Evolutionary conservation across 371 early-diverging fungal genomes (phyloP).

Genomic region (Syncephalastrum contaminatum): DNA sequence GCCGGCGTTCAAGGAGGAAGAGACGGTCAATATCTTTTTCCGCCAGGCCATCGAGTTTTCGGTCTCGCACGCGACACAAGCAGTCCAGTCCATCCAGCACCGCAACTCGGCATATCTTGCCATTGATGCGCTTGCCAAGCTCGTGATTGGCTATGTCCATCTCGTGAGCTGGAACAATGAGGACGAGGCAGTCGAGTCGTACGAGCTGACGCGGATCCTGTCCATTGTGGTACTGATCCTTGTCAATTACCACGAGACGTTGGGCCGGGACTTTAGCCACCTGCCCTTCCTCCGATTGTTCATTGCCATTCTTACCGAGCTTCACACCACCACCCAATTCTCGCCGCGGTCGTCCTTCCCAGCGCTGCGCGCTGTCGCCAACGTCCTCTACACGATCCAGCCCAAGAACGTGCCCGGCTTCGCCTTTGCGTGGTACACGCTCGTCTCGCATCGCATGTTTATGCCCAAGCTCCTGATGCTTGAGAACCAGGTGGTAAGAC

Average conservation of each 20-base stretch:
- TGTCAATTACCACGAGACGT: conserved; percentile 82
- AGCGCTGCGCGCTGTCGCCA: conserved; percentile 71
- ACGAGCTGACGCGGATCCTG: conserved; percentile 71
- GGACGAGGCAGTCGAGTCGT: conserved; percentile 3
- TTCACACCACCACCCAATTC: conserved; percentile 68
- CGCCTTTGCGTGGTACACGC: conserved; percentile 94
- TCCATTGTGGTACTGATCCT: conserved; percentile 83
- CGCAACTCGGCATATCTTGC: conserved; percentile 65
- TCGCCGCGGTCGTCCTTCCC: conserved; percentile 72
- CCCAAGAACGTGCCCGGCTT: conserved; percentile 94
- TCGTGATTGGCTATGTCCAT: conserved; percentile 65
- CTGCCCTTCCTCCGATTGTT: conserved; percentile 91
- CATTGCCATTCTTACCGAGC: conserved; percentile 79
- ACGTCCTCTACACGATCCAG: conserved; percentile 80
- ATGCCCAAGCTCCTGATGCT: conserved; percentile 85
- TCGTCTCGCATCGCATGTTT: conserved; percentile 90
- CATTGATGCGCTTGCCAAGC: conserved; percentile 82
- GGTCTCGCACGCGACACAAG: conserved; percentile 63
- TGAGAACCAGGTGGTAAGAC: conserved; percentile 65
- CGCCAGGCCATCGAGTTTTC: conserved; percentile 84
- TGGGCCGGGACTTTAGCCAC: conserved; percentile 83
- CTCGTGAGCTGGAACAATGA: conserved; percentile 9
- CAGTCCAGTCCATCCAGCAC: conserved; percentile 8
- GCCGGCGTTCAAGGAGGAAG: conserved; percentile 73
- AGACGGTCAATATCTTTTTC: conserved; percentile 83